Base-by-base conservation (phyloP, 805 yeast species). In the Metschnikowia amazonensis region DNA sequence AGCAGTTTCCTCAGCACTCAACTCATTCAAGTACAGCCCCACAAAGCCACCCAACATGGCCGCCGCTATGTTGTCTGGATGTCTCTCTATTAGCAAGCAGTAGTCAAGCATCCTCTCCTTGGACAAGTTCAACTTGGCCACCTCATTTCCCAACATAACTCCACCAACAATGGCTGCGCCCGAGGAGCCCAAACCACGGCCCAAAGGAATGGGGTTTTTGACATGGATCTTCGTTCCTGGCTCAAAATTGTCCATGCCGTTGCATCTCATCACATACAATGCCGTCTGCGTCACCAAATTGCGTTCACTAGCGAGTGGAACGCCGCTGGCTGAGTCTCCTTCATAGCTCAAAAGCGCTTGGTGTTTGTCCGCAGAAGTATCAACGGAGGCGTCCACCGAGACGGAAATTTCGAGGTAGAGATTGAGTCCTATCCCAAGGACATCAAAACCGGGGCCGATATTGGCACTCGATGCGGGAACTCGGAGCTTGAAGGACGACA, bases 91-190 rank as follows among this genome's bases (percentile, higher is more conserved):
- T 94, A 94, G 87, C 57, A 94, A 76, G 65, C 97, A 89, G 72
- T 86, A 94, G 66, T 94, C 99, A 58, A 94, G 73, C 82, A 94
- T 77, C 57, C 98, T 76, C 57, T 80, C 83, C 66, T 86, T 90
- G 41, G 82, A 69, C 49, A 89, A 79, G 1, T 79, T 80, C 29
- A 92, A 71, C 42, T 79, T 74, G 31, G 94, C 97, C 28, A 90
- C 75, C 53, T 84, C 92, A 61, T 87, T 87, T 39, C 95, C 99
- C 36, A 94, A 73, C 69, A 89, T 74, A 10, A 86, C 95, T 60
- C 99, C 99, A 16, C 95, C 98, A 24, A 94, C 98, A 25, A 94
- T 96, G 32, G 99, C 99, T 5, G 98, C 96, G 42, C 97, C 99
- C 3, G 96, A 86, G 1, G 98, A 94, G 1, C 99, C 99, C 48